These are phyloP conservation scores for Lactuca sativa DNA, from an alignment of 129 eudicot genomes.

Conservation along the genomic window DNA sequence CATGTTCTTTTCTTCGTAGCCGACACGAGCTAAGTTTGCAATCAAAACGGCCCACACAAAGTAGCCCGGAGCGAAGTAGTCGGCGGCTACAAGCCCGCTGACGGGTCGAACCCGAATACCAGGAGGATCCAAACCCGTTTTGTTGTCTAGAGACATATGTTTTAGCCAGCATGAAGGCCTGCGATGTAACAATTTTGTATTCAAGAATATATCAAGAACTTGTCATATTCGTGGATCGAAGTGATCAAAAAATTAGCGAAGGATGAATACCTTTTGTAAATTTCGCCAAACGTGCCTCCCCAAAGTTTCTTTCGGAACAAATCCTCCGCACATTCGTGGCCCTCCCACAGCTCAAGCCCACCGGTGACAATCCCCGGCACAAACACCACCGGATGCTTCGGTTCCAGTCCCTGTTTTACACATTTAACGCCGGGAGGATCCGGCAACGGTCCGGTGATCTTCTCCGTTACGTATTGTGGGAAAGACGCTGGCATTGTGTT, in stretches of 20 bases:
- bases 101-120: slow-evolving; percentile 87
- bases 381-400: slow-evolving; percentile 91
- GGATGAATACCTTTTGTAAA: slow-evolving; percentile 63
- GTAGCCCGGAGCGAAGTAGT: slow-evolving; percentile 93
- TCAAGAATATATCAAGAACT: neutral
- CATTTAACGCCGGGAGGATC: slow-evolving; percentile 93
- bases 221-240: neutral
- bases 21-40: slow-evolving; percentile 85
- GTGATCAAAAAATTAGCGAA: neutral
- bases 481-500: slow-evolving; percentile 82
- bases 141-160: slow-evolving; percentile 87
- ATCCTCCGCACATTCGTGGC: slow-evolving; percentile 78
- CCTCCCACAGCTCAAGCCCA: slow-evolving; percentile 96
- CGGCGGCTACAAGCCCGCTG: slow-evolving; percentile 93
- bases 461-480: slow-evolving; percentile 91
- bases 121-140: slow-evolving; percentile 86
- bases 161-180: slow-evolving; percentile 94
- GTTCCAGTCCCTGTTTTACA: slow-evolving; percentile 62
- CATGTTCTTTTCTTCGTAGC: slow-evolving; percentile 94
- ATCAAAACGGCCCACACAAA: slow-evolving; percentile 98
- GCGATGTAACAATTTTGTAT: neutral
- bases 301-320: slow-evolving; percentile 89
- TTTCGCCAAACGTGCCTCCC: slow-evolving; percentile 97
- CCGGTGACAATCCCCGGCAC: slow-evolving; percentile 96
- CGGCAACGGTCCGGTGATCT: slow-evolving; percentile 81